A percentile compares a stretch with the other conserved stretches of the same genome.
phyloP scores from a whole-genome alignment of 208 protist species.

The Leptomonas seymouri region DNA sequence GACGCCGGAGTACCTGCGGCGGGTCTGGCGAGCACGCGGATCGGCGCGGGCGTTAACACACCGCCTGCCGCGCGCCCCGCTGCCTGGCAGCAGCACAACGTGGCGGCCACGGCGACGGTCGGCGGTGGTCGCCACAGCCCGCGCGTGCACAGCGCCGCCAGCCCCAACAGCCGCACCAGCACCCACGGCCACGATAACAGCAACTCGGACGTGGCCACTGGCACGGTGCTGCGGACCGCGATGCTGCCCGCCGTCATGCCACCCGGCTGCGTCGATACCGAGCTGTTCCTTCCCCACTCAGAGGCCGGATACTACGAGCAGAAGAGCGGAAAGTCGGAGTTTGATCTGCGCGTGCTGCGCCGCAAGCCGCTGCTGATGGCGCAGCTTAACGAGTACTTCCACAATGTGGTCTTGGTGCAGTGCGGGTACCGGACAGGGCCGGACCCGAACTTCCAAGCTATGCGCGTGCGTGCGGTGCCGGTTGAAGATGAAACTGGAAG shows the following conservation, averaged over 20 bases:
- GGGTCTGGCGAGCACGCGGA: neutral
- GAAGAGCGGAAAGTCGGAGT: slow-evolving; percentile 60
- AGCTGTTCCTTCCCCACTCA: slow-evolving; percentile 55
- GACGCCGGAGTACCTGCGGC: slow-evolving; percentile 5
- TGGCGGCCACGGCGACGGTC: neutral
- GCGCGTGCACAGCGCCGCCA: neutral
- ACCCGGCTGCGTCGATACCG: slow-evolving; percentile 59
- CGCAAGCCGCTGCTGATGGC: slow-evolving; percentile 51
- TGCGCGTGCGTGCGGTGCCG: slow-evolving; percentile 27
- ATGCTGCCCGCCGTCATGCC: slow-evolving; percentile 38
- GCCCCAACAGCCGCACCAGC: neutral
- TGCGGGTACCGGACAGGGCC: slow-evolving; percentile 60
- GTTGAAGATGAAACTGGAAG: slow-evolving; percentile 20
- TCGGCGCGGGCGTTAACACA: too few species aligned
- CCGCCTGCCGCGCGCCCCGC: neutral
- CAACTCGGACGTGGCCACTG: slow-evolving; percentile 7
- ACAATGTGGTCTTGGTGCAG: slow-evolving; percentile 66
- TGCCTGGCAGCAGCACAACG: neutral
- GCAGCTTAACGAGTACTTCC: slow-evolving; percentile 73
- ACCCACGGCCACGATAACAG: slow-evolving; percentile 3
- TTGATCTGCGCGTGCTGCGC: slow-evolving; percentile 62
- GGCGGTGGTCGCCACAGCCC: slow-evolving; percentile 3
- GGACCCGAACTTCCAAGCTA: slow-evolving; percentile 43
- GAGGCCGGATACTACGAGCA: slow-evolving; percentile 73
- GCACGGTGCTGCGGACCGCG: slow-evolving; percentile 7